A percentile compares a stretch with the other conserved stretches of the same genome.
Conservation (phyloP, 192 early-diverging fungal species). For the Phlyctochytrium arcticum region DNA sequence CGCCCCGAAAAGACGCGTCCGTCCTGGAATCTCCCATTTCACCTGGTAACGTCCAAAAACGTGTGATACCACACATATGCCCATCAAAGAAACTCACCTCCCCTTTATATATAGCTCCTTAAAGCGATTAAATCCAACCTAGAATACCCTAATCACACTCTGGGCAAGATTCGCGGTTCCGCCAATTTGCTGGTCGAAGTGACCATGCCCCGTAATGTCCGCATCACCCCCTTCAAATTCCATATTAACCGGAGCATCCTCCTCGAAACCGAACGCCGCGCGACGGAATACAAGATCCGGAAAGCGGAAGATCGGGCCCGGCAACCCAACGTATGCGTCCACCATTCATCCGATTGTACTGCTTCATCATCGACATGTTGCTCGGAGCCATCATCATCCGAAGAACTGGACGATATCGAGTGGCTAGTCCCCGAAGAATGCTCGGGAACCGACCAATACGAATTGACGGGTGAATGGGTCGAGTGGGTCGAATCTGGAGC, state of each 20-base stretch:
- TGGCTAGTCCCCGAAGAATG: not conserved
- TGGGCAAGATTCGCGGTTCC: not conserved
- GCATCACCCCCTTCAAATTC: not conserved
- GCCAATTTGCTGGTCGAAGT: not conserved
- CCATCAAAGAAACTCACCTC: no score
- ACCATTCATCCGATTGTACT: no score
- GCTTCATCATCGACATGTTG: no score
- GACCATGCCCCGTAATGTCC: not conserved
- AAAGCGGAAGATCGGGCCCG: not conserved
- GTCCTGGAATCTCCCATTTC: not conserved
- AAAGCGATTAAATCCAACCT: slow-evolving; percentile 2
- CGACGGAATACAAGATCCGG: no score
- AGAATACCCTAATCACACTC: not conserved
- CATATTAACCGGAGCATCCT: not conserved
- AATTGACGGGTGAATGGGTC: slow-evolving; percentile 13
- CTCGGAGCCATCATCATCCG: no score
- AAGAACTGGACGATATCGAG: not conserved
- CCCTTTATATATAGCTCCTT: not conserved
- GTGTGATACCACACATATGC: not conserved
- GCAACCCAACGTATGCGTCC: no score
- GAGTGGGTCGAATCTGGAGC: not conserved
- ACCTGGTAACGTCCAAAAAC: not conserved
- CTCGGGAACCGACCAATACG: not conserved
- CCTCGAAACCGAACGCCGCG: not conserved
- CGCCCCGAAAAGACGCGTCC: not conserved